Conservation (phyloP, 176 grass and related monocot species). For the Ensete glaucum region DNA sequence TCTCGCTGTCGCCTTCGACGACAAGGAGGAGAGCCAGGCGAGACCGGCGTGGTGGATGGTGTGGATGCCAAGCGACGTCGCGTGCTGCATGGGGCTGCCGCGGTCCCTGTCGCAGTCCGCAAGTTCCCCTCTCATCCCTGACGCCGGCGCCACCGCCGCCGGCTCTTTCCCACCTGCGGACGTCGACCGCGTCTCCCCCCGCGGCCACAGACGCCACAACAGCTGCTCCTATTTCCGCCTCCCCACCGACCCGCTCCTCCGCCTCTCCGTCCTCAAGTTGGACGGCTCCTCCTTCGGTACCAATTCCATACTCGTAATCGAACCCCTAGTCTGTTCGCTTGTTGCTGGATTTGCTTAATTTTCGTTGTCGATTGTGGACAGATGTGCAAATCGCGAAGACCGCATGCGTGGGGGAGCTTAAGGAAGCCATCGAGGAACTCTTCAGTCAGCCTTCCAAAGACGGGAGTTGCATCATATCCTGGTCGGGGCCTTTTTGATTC, state of each 20-base stretch:
- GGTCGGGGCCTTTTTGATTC: slow-evolving; percentile 21
- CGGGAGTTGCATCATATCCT: slow-evolving; percentile 34
- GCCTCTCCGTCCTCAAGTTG: slow-evolving; percentile 66
- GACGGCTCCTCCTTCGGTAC: slow-evolving; percentile 76
- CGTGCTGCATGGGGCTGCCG: not conserved
- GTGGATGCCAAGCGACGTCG: slow-evolving; percentile 19
- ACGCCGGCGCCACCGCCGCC: slow-evolving; percentile 14
- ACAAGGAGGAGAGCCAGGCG: not conserved
- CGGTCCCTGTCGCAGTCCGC: too few relatives aligned
- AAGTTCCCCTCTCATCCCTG: slow-evolving; percentile 2
- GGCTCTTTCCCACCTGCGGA: not conserved
- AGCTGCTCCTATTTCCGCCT: slow-evolving; percentile 67
- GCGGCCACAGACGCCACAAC: slow-evolving; percentile 13
- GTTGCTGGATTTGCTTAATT: not conserved
- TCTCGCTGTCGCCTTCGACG: too few relatives aligned
- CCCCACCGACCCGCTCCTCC: slow-evolving; percentile 40
- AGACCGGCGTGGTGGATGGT: not conserved
- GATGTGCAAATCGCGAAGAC: slow-evolving; percentile 44
- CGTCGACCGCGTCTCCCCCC: slow-evolving; percentile 9
- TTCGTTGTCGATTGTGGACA: not conserved
- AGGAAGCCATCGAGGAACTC: slow-evolving; percentile 55
- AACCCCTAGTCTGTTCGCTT: not conserved
- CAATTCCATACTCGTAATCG: not conserved
- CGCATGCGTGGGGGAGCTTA: slow-evolving; percentile 55
- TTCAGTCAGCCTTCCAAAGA: slow-evolving; percentile 36